A percentile compares a stretch with the other conserved stretches of the same genome.
phyloP scores from a whole-genome alignment of 768 basidiomycete genomes.

The Royoungia palumana region DNA sequence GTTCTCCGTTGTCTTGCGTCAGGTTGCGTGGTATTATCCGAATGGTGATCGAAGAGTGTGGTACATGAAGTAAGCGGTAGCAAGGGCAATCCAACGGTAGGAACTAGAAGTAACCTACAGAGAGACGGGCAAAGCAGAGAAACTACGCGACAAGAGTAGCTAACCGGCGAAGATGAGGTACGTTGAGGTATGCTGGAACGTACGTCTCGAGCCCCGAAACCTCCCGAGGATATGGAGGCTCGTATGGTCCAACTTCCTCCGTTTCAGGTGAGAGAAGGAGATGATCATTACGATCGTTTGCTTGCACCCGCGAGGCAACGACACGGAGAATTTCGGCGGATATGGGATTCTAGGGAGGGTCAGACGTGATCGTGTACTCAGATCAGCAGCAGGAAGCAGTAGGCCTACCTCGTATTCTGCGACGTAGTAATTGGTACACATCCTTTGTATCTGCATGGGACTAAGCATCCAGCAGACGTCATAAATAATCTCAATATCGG shows the following conservation, averaged over 20 bases:
- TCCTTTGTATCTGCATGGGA: conserved; percentile 98
- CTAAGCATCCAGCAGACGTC: conserved; percentile 99
- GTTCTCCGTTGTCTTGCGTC: background rate
- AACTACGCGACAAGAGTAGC: conserved; percentile 78
- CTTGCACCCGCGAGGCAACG: conserved; percentile 92
- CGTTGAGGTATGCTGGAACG: conserved; percentile 87
- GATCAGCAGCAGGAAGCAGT: background rate
- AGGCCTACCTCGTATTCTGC: conserved; percentile 91
- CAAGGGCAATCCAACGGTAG: conserved; percentile 2
- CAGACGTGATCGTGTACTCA: background rate
- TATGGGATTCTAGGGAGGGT: conserved; percentile 74
- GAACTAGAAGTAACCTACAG: background rate
- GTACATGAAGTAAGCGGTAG: conserved; percentile 22
- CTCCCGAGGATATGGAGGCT: conserved; percentile 89
- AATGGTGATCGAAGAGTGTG: conserved; percentile 6
- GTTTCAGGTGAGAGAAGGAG: conserved; percentile 93
- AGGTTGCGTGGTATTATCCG: conserved; percentile 15
- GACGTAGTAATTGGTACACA: conserved; percentile 98
- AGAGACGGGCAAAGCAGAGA: conserved; percentile 1
- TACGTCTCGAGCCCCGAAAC: conserved; percentile 96
- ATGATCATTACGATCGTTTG: conserved; percentile 96
- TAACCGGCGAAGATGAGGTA: conserved; percentile 82
- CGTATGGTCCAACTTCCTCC: conserved; percentile 95
- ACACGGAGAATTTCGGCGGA: conserved; percentile 96
- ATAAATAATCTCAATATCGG: conserved; percentile 98